Percentiles rank a stretch among this genome's conserved stretches.
These are phyloP conservation scores for Penicillium psychrofluorescens DNA, from an alignment of 495 filamentous ascomycete genomes.

Conservation along the genomic window DNA sequence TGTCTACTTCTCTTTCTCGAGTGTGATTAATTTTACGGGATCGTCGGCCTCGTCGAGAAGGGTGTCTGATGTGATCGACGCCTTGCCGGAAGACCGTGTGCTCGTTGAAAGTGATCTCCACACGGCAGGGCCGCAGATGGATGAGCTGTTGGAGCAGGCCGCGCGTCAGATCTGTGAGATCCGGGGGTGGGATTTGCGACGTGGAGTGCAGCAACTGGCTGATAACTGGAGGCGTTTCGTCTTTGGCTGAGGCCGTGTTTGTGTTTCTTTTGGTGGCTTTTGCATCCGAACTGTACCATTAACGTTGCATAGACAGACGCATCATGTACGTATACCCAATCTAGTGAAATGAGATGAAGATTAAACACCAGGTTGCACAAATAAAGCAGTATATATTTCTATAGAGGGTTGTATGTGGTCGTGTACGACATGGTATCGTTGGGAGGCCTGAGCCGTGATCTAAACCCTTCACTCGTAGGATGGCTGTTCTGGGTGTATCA, in stretches of 20 bases:
- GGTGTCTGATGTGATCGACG: conserved; percentile 58
- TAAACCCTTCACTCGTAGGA: not conserved
- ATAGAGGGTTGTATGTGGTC: conserved; percentile 14
- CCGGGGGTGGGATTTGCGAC: conserved; percentile 68
- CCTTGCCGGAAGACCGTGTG: conserved; percentile 68
- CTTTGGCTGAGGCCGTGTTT: conserved; percentile 43
- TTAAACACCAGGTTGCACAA: conserved; percentile 2
- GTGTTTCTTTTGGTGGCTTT: not conserved
- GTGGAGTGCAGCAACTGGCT: conserved; percentile 62
- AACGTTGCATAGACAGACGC: not conserved
- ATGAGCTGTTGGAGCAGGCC: conserved; percentile 65
- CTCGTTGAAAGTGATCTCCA: conserved; percentile 90
- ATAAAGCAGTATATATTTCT: conserved; percentile 18
- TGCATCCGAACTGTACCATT: not conserved
- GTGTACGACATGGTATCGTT: conserved; percentile 20
- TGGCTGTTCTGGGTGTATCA: not conserved
- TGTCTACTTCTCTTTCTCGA: conserved; percentile 86
- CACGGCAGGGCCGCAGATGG: conserved; percentile 76
- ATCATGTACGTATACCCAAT: no score
- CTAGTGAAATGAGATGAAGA: no score
- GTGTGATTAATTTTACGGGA: conserved; percentile 68
- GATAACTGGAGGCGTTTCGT: conserved; percentile 78
- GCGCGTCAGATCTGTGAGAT: conserved; percentile 64
- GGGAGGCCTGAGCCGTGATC: conserved; percentile 1
- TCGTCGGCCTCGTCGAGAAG: conserved; percentile 35